phyloP scores from a whole-genome alignment of 2,329 filamentous ascomycete genomes.

The Cadophora sp. region DNA sequence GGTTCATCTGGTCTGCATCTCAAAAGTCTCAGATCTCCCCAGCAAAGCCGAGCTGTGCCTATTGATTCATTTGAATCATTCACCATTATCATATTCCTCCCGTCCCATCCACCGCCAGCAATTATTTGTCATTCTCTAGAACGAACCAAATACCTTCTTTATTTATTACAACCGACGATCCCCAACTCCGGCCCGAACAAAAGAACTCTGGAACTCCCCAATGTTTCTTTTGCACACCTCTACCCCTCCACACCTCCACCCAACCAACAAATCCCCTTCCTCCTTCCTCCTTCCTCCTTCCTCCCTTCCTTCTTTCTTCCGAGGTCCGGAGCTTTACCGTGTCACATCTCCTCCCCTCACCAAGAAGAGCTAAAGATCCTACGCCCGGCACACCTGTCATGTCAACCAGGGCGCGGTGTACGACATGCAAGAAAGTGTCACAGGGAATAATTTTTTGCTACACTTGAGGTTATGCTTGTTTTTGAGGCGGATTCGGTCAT shows the following conservation, averaged over 20 bases:
- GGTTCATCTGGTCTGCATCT: background rate
- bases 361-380: background rate
- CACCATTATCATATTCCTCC: background rate
- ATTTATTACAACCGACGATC: background rate
- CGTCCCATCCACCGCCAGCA: background rate
- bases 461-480: background rate
- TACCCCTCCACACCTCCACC: too few species aligned
- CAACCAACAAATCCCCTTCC: background rate
- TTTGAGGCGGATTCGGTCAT: background rate
- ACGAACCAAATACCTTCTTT: too few species aligned
- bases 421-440: background rate
- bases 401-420: background rate
- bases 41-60: background rate
- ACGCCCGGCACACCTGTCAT: background rate
- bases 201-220: background rate
- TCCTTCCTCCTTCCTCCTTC: background rate
- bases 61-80: background rate
- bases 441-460: background rate
- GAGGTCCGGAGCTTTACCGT: conserved; percentile 2
- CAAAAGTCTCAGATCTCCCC: conserved; percentile 8
- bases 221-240: background rate
- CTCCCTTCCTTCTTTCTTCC: background rate
- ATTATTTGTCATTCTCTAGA: conserved; percentile 4
- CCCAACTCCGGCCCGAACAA: background rate
- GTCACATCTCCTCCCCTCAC: background rate